Conservation (phyloP, 176 grass and related monocot genomes). For the Ensete glaucum region DNA sequence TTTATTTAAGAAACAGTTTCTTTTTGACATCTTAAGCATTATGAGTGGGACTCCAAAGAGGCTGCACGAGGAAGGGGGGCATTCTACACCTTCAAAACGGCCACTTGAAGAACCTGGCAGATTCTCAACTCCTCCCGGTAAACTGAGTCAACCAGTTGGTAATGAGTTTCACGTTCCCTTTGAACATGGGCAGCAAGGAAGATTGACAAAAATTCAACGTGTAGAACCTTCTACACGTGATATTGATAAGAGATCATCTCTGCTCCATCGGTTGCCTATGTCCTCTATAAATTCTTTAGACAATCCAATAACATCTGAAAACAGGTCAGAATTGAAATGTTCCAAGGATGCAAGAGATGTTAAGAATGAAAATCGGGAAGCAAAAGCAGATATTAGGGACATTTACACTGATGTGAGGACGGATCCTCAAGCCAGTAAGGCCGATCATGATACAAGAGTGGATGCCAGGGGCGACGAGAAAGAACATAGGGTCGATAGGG, state of each 20-base stretch:
- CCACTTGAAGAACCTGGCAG: constrained; percentile 48
- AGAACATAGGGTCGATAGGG: constrained; percentile 44
- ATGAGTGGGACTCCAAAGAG: constrained; percentile 83
- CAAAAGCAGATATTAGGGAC: constrained; percentile 39
- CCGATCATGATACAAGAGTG: constrained; percentile 42
- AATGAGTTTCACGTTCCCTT: constrained; percentile 50
- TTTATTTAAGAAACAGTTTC: neutral
- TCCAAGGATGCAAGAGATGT: constrained; percentile 40
- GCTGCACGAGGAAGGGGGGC: constrained; percentile 55
- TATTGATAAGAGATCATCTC: constrained; percentile 49
- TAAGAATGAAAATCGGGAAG: constrained; percentile 42
- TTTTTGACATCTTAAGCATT: neutral
- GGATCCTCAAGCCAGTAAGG: constrained; percentile 43
- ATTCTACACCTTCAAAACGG: constrained; percentile 54
- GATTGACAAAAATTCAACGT: constrained; percentile 48
- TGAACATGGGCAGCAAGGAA: constrained; percentile 50
- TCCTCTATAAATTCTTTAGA: constrained; percentile 27
- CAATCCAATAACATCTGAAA: constrained; percentile 36
- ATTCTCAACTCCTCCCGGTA: constrained; percentile 41
- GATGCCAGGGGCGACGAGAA: constrained; percentile 40
- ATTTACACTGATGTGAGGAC: constrained; percentile 23
- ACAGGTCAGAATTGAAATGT: constrained; percentile 47
- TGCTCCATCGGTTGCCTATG: constrained; percentile 35
- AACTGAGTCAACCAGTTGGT: constrained; percentile 35
- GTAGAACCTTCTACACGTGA: constrained; percentile 47